These are phyloP conservation scores for Anthostomella pinea DNA, from an alignment of 2,329 filamentous ascomycete species.

Conservation along the genomic window DNA sequence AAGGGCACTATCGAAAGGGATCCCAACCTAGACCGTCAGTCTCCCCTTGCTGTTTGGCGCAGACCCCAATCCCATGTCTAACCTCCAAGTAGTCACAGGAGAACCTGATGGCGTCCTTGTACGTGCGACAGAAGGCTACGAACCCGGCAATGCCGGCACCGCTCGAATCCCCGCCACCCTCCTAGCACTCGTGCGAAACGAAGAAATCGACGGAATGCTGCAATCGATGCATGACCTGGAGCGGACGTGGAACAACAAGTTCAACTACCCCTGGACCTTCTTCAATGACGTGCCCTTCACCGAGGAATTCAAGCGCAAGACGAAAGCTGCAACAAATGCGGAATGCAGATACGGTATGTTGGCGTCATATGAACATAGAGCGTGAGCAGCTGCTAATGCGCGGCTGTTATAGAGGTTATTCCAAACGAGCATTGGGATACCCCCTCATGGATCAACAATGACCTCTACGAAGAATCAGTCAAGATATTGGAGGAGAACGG, in stretches of 20 bases:
- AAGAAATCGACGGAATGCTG: conserved; percentile 80
- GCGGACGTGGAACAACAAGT: conserved; percentile 94
- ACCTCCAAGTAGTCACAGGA: conserved; percentile 61
- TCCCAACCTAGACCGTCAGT: conserved; percentile 81
- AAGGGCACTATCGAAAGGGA: conserved; percentile 59
- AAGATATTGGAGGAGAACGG: conserved; percentile 77
- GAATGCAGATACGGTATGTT: conserved; percentile 74
- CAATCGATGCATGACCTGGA: conserved; percentile 89
- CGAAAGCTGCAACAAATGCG: conserved; percentile 79
- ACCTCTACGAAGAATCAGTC: conserved; percentile 81
- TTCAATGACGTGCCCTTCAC: conserved; percentile 96
- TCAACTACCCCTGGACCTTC: conserved; percentile 99
- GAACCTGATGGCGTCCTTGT: conserved; percentile 78
- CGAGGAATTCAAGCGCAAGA: conserved; percentile 86
- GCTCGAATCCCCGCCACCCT: conserved; percentile 91
- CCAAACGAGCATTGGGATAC: conserved; percentile 94
- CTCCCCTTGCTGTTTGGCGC: background rate
- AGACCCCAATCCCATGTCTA: conserved; percentile 3
- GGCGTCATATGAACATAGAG: conserved; percentile 1
- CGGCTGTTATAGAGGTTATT: conserved; percentile 65
- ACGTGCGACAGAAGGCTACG: conserved; percentile 74
- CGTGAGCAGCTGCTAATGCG: conserved; percentile 26
- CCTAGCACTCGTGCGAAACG: conserved; percentile 86
- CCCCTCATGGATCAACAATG: conserved; percentile 86
- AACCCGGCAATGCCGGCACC: conserved; percentile 68